Percentiles rank a stretch among this genome's conserved stretches.
Conservation (phyloP, 345 rosid species). For the Brassica incana region DNA sequence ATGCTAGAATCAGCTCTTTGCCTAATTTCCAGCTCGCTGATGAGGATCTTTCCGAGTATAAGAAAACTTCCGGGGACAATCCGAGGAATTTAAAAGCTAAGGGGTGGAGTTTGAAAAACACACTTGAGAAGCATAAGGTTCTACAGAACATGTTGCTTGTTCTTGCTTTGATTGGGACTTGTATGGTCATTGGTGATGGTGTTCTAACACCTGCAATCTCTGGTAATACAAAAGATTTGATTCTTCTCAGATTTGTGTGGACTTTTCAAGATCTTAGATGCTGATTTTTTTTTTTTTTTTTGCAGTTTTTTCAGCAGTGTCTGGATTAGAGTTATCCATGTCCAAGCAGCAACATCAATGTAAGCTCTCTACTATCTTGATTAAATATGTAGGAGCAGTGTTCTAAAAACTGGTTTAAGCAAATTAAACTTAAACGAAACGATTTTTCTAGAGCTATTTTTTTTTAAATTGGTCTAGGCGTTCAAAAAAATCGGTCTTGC, state of each 20-base stretch:
- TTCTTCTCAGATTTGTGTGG: slow-evolving; percentile 11
- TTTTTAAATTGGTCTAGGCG: too few relatives aligned
- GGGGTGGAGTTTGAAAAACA: slow-evolving; percentile 61
- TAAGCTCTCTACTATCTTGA: slow-evolving; percentile 39
- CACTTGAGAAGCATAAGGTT: slow-evolving; percentile 63
- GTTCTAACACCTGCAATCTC: slow-evolving; percentile 87
- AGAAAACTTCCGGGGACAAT: slow-evolving; percentile 38
- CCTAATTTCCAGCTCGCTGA: slow-evolving; percentile 85
- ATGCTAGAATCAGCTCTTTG: slow-evolving; percentile 70
- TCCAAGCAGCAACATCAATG: slow-evolving; percentile 78
- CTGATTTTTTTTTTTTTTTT: neutral
- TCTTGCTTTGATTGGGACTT: slow-evolving; percentile 80
- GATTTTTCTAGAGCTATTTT: too few relatives aligned
- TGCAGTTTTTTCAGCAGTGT: slow-evolving; percentile 91
- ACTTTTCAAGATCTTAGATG: neutral
- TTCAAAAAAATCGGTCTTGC: too few relatives aligned
- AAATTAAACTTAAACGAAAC: too few relatives aligned
- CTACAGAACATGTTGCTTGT: slow-evolving; percentile 69
- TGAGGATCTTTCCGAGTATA: slow-evolving; percentile 72
- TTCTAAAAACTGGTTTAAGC: too few relatives aligned
- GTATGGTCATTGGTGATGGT: slow-evolving; percentile 97
- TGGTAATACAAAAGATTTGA: slow-evolving; percentile 41
- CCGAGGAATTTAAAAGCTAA: slow-evolving; percentile 30
- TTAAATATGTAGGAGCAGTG: neutral
- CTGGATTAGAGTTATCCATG: slow-evolving; percentile 80